Conservation (phyloP, 2,329 filamentous ascomycete genomes). For the Pyrenophora seminiperda region DNA sequence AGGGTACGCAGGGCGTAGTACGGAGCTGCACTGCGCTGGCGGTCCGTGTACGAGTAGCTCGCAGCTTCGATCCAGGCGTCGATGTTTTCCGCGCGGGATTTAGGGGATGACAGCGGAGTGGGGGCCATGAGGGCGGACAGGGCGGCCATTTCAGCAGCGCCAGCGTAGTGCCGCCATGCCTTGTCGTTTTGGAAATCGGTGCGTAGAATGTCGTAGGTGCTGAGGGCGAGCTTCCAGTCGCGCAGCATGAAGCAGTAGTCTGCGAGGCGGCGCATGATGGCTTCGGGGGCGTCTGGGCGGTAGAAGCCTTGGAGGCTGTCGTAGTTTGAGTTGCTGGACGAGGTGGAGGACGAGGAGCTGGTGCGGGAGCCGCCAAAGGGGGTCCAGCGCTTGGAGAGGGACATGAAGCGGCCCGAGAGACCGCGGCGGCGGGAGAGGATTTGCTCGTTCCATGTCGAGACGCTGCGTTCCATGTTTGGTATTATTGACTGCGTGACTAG, state of each 20-base stretch:
- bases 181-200: constrained; percentile 93
- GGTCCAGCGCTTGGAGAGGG: constrained; percentile 86
- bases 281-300: constrained; percentile 80
- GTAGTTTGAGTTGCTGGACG: constrained; percentile 70
- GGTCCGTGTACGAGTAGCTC: constrained; percentile 86
- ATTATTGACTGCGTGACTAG: constrained; percentile 94
- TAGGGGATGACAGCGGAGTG: constrained; percentile 68
- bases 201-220: constrained; percentile 87
- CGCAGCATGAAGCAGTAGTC: constrained; percentile 97
- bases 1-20: constrained; percentile 82
- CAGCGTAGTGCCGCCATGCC: constrained; percentile 94
- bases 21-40: constrained; percentile 70
- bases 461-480: constrained; percentile 92
- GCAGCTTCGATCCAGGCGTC: constrained; percentile 89
- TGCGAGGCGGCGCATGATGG: constrained; percentile 87
- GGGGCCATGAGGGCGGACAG: constrained; percentile 80
- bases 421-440: constrained; percentile 88
- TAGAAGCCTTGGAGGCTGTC: constrained; percentile 81
- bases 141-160: constrained; percentile 92
- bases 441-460: constrained; percentile 95
- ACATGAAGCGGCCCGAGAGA: constrained; percentile 91
- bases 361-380: constrained; percentile 74
- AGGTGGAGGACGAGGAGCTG: constrained; percentile 58
- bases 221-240: constrained; percentile 91
- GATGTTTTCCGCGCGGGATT: constrained; percentile 77